phyloP scores from a whole-genome alignment of 306 rosid genomes.

The Quercus wislizeni region DNA sequence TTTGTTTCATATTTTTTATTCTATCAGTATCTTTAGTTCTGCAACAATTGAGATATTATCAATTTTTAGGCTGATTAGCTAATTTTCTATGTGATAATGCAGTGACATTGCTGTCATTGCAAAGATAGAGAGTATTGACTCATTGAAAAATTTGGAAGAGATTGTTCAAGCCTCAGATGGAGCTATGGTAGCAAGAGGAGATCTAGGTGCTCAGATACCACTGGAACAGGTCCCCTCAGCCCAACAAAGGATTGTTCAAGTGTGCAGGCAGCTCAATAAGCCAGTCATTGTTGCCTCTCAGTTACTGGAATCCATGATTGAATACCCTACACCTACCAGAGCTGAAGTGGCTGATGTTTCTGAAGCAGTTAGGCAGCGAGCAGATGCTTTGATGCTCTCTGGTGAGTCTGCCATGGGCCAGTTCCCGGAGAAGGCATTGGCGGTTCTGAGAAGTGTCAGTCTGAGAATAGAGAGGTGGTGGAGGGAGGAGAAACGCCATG shows the following conservation, averaged over 20 bases:
- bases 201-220: slow-evolving; percentile 98
- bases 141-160: slow-evolving; percentile 93
- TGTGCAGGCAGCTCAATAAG: slow-evolving; percentile 91
- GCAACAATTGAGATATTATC: slow-evolving; percentile 6
- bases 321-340: slow-evolving; percentile 97
- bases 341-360: slow-evolving; percentile 99
- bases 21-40: neutral
- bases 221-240: slow-evolving; percentile 96
- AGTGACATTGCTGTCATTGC: slow-evolving; percentile 87
- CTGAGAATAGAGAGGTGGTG: slow-evolving; percentile 98
- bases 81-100: slow-evolving; percentile 27
- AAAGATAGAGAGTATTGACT: slow-evolving; percentile 95
- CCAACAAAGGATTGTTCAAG: slow-evolving; percentile 88
- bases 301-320: slow-evolving; percentile 96
- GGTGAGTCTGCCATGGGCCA: slow-evolving; percentile 99
- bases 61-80: slow-evolving; percentile 2
- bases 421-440: slow-evolving; percentile 90
- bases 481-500: slow-evolving; percentile 94
- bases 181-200: slow-evolving; percentile 99
- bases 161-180: slow-evolving; percentile 90
- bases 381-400: slow-evolving; percentile 99
- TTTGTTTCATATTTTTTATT: neutral
- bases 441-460: slow-evolving; percentile 95
- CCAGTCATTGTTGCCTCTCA: slow-evolving; percentile 99
- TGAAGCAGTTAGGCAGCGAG: slow-evolving; percentile 97